Evolutionary conservation across 2,329 filamentous ascomycete species (phyloP).

Genomic region (Fusarium cyanostomum): DNA sequence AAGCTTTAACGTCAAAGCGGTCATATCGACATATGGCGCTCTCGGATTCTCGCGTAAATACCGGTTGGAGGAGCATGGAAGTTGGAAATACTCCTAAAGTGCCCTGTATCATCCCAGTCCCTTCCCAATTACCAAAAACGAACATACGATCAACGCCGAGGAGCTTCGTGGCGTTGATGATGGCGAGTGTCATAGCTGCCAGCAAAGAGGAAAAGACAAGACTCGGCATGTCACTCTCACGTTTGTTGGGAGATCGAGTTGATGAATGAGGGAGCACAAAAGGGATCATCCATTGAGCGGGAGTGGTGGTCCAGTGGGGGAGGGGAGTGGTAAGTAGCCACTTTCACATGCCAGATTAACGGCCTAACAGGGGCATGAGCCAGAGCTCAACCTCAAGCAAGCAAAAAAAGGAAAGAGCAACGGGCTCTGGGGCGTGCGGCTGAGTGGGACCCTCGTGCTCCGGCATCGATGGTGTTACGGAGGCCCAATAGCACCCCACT

Average conservation of each 20-base stretch:
- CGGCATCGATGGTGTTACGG: slow-evolving; percentile 37
- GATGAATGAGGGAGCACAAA: slow-evolving; percentile 13
- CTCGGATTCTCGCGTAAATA: neutral
- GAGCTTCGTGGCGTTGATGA: slow-evolving; percentile 18
- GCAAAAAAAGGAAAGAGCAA: neutral
- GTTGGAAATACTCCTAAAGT: slow-evolving; percentile 13
- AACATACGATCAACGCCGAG: slow-evolving; percentile 25
- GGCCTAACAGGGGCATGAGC: neutral
- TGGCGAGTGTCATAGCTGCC: slow-evolving; percentile 14
- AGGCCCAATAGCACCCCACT: slow-evolving; percentile 37
- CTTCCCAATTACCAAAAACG: slow-evolving; percentile 12
- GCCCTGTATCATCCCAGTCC: slow-evolving; percentile 13
- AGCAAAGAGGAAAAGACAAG: neutral
- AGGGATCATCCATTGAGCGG: slow-evolving; percentile 13
- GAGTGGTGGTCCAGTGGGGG: slow-evolving; percentile 8
- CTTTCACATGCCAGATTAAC: slow-evolving; percentile 46
- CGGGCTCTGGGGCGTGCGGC: slow-evolving; percentile 26
- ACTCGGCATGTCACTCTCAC: neutral
- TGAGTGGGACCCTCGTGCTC: slow-evolving; percentile 37
- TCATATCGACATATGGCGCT: neutral
- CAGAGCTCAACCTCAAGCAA: neutral
- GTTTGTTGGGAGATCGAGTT: slow-evolving; percentile 28
- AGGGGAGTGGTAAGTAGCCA: slow-evolving; percentile 17
- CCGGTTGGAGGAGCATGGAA: slow-evolving; percentile 1
- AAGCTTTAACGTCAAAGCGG: slow-evolving; percentile 16